A percentile compares a stretch with the other conserved stretches of the same genome.
These are phyloP conservation scores for Brassica cretica DNA, from an alignment of 345 rosid genomes.

Conservation along the genomic window DNA sequence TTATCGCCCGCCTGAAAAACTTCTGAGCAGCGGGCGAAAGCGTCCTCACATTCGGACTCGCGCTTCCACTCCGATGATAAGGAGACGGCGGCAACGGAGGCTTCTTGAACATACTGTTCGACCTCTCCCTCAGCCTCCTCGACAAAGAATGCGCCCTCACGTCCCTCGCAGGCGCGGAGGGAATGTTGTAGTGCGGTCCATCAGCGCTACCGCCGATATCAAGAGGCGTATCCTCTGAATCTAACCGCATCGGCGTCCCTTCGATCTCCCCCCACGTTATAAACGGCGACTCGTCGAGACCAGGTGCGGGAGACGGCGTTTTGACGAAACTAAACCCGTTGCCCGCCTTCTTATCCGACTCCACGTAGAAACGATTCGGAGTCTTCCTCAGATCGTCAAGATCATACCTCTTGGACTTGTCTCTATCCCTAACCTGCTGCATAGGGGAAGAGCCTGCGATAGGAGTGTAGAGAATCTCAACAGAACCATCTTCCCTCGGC, in stretches of 20 bases:
- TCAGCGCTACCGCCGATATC: conserved; percentile 88
- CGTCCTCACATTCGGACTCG: conserved; percentile 74
- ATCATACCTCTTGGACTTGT: conserved; percentile 78
- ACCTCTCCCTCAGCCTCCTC: conserved; percentile 71
- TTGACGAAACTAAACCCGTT: conserved; percentile 85
- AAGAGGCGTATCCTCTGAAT: conserved; percentile 79
- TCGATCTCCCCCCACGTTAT: conserved; percentile 99
- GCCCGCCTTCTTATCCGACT: conserved; percentile 70
- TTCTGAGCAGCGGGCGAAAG: conserved; percentile 97
- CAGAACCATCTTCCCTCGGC: conserved; percentile 72
- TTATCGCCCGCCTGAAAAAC: conserved; percentile 82
- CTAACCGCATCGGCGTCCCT: conserved; percentile 92
- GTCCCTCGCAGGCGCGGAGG: conserved; percentile 71
- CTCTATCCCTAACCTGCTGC: conserved; percentile 70
- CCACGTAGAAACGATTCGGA: conserved; percentile 73
- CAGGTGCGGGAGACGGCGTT: conserved; percentile 97
- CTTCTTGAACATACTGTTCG: conserved; percentile 77
- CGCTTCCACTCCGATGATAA: conserved; percentile 74
- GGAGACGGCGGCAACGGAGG: conserved; percentile 91
- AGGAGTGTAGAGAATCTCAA: conserved; percentile 87
- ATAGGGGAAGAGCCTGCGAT: conserved; percentile 73
- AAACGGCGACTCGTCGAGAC: conserved; percentile 86
- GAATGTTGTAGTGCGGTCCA: conserved; percentile 82
- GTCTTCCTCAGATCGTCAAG: conserved; percentile 88
- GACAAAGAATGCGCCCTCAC: conserved; percentile 85